These are phyloP conservation scores for Xylaria sp. DNA, from an alignment of 2,329 filamentous ascomycete genomes.

Conservation along the genomic window DNA sequence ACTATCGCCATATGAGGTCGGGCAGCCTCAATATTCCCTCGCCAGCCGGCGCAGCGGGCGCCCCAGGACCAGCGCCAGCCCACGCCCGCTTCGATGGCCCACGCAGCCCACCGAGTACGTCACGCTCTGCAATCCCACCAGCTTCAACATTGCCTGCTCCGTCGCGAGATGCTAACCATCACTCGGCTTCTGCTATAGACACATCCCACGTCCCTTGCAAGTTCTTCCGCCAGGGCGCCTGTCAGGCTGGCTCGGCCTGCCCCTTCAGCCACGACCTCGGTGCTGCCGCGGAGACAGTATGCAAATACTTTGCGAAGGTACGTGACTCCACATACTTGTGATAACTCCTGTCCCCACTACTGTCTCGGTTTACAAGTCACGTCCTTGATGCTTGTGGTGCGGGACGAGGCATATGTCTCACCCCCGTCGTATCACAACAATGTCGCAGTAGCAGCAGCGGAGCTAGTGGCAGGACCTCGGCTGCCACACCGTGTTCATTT, in stretches of 20 bases:
- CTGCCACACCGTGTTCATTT: constrained; percentile 10
- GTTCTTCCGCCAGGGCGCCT: constrained; percentile 96
- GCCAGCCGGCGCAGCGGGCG: constrained; percentile 50
- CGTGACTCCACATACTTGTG: constrained; percentile 40
- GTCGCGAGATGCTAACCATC: constrained; percentile 19
- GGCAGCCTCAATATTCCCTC: constrained; percentile 65
- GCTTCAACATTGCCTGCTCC: not conserved
- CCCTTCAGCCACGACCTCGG: constrained; percentile 96
- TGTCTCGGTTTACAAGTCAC: not conserved
- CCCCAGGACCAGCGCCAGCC: constrained; percentile 23
- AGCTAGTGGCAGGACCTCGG: not conserved
- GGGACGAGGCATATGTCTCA: constrained; percentile 13
- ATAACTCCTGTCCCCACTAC: not conserved
- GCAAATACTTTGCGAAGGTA: constrained; percentile 99
- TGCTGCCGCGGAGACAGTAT: constrained; percentile 84
- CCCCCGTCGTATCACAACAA: constrained; percentile 5
- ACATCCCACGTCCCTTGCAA: constrained; percentile 99
- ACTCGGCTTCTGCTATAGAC: constrained; percentile 62
- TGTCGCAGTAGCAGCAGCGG: not conserved
- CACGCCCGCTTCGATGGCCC: constrained; percentile 66
- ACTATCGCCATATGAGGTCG: constrained; percentile 67
- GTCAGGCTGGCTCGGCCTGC: constrained; percentile 94
- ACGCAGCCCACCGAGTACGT: constrained; percentile 71
- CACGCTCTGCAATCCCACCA: not conserved
- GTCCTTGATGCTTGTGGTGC: constrained; percentile 5